Evolutionary conservation across 2,329 filamentous ascomycete species (phyloP).

Genomic region (Colletotrichum sp.): DNA sequence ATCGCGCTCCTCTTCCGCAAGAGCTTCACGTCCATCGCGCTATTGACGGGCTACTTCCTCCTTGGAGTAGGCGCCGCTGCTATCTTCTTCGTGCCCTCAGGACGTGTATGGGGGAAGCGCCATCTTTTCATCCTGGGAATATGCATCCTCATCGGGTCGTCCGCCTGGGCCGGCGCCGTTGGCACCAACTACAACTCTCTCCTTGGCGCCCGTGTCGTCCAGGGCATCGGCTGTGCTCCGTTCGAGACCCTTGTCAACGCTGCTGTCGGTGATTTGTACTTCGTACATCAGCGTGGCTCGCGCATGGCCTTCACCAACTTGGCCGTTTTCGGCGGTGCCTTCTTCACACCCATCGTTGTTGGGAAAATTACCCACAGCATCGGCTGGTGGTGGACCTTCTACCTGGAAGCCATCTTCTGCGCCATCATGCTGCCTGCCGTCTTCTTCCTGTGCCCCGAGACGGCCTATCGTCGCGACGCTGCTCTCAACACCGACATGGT

Average conservation of each 20-base stretch:
- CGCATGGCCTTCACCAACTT: conserved; percentile 82
- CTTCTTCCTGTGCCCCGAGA: conserved; percentile 81
- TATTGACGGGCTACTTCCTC: conserved; percentile 87
- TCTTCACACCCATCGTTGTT: conserved; percentile 84
- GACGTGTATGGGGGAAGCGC: conserved; percentile 90
- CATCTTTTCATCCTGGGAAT: conserved; percentile 85
- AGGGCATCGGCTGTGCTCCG: conserved; percentile 85
- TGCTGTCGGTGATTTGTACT: conserved; percentile 88
- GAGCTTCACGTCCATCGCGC: conserved; percentile 76
- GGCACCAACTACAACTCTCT: conserved; percentile 73
- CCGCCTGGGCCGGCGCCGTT: conserved; percentile 78
- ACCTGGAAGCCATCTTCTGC: conserved; percentile 85
- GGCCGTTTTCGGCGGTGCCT: conserved; percentile 61
- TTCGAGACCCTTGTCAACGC: conserved; percentile 92
- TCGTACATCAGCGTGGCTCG: conserved; percentile 81
- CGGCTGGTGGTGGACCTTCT: conserved; percentile 89
- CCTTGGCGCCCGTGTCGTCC: conserved; percentile 79
- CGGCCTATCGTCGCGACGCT: conserved; percentile 72
- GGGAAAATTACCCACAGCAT: conserved; percentile 81
- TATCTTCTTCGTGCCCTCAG: conserved; percentile 85
- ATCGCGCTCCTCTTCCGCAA: conserved; percentile 70
- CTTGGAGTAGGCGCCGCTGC: conserved; percentile 82
- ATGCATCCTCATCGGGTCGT: conserved; percentile 74
- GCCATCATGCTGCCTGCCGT: conserved; percentile 73
- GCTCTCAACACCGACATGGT: conserved; percentile 75